Percentiles rank a stretch among this genome's conserved stretches.
These are phyloP conservation scores for Morella rubra DNA, from an alignment of 306 rosid genomes.

Conservation along the genomic window DNA sequence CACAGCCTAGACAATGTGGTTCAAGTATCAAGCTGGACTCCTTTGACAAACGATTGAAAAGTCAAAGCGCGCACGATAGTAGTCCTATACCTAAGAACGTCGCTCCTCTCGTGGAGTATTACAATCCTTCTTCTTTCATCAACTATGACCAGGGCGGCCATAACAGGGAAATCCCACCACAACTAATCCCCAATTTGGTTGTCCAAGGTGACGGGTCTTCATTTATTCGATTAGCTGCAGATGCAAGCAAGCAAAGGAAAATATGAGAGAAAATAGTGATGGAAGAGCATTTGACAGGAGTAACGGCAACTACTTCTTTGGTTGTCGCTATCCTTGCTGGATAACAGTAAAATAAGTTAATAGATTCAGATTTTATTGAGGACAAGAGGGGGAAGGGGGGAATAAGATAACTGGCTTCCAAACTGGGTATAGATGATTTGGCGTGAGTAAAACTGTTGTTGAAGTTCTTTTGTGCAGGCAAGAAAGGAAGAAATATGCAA, in stretches of 20 bases:
- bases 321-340: conserved; percentile 10
- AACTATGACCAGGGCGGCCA: conserved; percentile 45
- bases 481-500: neutral
- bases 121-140: conserved; percentile 40
- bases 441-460: neutral
- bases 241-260: conserved; percentile 52
- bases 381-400: neutral
- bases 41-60: conserved; percentile 26
- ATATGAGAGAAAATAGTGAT: conserved; percentile 39
- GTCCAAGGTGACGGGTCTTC: conserved; percentile 68
- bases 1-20: conserved; percentile 76
- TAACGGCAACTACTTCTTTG: conserved; percentile 15
- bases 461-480: conserved; percentile 15
- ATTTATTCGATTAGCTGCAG: conserved; percentile 47
- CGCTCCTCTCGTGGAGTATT: conserved; percentile 39
- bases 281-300: conserved; percentile 28
- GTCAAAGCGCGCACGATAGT: conserved; percentile 21
- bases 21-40: conserved; percentile 48
- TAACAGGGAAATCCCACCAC: conserved; percentile 53
- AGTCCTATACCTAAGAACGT: conserved; percentile 25
- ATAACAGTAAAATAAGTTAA: conserved; percentile 31
- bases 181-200: conserved; percentile 55
- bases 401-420: conserved; percentile 14
- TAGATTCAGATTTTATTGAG: conserved; percentile 21
- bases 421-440: conserved; percentile 2